Percentiles rank a stretch among this genome's conserved stretches.
phyloP scores from a whole-genome alignment of 306 rosid genomes.

The Pyrus communis region DNA sequence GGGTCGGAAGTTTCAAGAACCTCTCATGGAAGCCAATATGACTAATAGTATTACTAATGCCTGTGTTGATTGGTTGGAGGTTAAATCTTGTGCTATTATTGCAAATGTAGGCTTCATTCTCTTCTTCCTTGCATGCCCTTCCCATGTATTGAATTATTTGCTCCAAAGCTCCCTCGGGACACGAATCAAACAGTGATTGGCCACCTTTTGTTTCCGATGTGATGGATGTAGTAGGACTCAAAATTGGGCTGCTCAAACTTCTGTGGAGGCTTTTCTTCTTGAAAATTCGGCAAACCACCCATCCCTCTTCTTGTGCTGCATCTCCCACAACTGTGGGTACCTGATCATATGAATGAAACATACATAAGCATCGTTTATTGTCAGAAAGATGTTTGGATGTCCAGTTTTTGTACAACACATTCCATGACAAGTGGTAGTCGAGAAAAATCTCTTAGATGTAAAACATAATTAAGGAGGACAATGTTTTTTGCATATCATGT shows the following conservation, averaged over 20 bases:
- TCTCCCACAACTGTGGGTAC: conserved; percentile 53
- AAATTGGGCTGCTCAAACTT: conserved; percentile 55
- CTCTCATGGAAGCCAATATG: conserved; percentile 22
- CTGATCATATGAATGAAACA: conserved; percentile 2
- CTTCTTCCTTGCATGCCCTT: conserved; percentile 60
- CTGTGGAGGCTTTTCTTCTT: conserved; percentile 79
- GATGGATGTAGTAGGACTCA: conserved; percentile 1
- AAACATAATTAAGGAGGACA: background rate
- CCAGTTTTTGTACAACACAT: background rate
- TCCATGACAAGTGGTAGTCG: background rate
- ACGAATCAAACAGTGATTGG: conserved; percentile 33
- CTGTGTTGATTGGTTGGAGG: conserved; percentile 19
- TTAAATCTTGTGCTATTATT: conserved; percentile 4
- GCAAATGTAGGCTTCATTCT: conserved; percentile 7
- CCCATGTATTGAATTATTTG: conserved; percentile 66
- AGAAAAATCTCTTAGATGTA: background rate
- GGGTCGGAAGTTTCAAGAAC: conserved; percentile 62
- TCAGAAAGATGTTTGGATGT: background rate
- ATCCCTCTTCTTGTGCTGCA: conserved; percentile 65
- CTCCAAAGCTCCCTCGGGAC: conserved; percentile 56
- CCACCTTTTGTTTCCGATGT: conserved; percentile 30
- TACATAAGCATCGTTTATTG: background rate
- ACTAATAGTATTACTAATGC: background rate
- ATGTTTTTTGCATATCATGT: background rate
- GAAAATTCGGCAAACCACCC: conserved; percentile 96